Percentiles rank a stretch among this genome's conserved stretches.
Evolutionary conservation across 768 basidiomycete species (phyloP).

Genomic region (Tulasnella sp.): DNA sequence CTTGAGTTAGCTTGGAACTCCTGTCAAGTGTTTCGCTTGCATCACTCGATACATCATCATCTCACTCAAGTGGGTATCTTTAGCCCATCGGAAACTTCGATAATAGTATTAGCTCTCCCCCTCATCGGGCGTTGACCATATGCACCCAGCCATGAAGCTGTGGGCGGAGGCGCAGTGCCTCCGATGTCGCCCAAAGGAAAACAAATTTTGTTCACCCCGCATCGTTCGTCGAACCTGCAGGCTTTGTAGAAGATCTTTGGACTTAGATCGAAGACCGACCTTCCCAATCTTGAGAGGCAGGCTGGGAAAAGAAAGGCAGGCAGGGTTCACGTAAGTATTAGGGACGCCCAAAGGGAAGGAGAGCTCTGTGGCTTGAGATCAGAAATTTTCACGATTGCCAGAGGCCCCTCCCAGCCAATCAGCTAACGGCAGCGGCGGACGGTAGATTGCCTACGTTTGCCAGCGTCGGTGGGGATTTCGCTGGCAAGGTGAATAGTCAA

Average conservation of each 20-base stretch:
- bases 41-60: not conserved
- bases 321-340: not conserved
- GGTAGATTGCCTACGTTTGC: not conserved
- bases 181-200: not conserved
- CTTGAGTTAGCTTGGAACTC: not conserved
- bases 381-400: not conserved
- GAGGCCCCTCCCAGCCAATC: not conserved
- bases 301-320: constrained; percentile 2
- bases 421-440: not conserved
- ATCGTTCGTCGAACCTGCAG: not conserved
- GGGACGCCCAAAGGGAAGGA: not conserved
- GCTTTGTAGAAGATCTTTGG: not conserved
- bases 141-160: not conserved
- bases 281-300: constrained; percentile 8
- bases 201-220: not conserved
- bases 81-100: not conserved
- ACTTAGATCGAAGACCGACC: constrained; percentile 6
- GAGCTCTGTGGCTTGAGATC: constrained; percentile 9
- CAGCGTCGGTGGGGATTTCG: not conserved
- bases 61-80: not conserved
- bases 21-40: not conserved
- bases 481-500: not conserved
- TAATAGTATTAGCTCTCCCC: not conserved
- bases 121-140: not conserved
- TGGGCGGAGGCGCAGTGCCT: not conserved